Evolutionary conservation across 73 alveolate species (phyloP), one percentile per base, ranked within the genome.

Genomic region (Paramecium caudatum): DNA sequence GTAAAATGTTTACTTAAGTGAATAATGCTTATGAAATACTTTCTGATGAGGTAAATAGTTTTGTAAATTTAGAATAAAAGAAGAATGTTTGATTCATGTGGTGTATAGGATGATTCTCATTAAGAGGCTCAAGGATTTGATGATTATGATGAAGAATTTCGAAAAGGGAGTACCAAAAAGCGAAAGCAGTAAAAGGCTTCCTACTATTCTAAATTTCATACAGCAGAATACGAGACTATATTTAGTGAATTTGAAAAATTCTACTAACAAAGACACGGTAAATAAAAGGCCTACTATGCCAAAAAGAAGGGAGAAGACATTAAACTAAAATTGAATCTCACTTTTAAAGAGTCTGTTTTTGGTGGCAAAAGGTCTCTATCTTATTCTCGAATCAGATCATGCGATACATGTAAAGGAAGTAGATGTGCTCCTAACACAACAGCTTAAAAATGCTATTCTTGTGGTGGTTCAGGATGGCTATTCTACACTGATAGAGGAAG

Each of bases 401-500:
- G 88, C 32, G 68, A 74, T 74, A 12, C 62, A 16, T 74, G 88
- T 16, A 74, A 45, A 19, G 88, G 88, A 8, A 74, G 88, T 74
- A 45, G 88, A 74, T 37, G 55, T 27, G 43, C 62, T 37, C 23
- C 62, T 15, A 47, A 47, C 5, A 37, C 17, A 13, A 2, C 43
- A 41, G 45, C 68, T 2, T 12, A 74, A 43, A 41, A 74, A 27
- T 74, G 88, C 9, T 74, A 36, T 74, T 41, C 88, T 74, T 74
- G 88, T 41, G 88, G 88, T 36, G 88, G 88, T 9, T 27, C 69
- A 27, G 88, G 88, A 8, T 74, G 88, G 88, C 43, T 74, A 13
- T 27, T 30, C 43, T 74, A 74, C 43, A 37, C 32, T 19, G 88
- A 74, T 74, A 43, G 69, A 74, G 88, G 88, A 2, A 27, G 55